Conservation (phyloP, 202 grass and related monocot genomes). For the Tripidium arundinaceum region DNA sequence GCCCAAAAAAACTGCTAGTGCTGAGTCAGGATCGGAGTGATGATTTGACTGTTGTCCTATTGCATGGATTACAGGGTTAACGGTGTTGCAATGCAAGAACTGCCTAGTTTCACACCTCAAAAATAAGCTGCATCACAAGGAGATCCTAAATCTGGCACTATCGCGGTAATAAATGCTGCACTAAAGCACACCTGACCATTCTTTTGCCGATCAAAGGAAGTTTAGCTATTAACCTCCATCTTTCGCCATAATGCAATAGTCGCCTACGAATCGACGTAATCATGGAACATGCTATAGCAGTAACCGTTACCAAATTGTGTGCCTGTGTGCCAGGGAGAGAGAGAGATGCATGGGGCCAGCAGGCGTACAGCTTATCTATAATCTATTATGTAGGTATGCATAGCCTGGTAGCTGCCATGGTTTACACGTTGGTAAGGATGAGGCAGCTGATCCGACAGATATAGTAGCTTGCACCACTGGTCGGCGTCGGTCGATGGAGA, state of each 20-base stretch:
- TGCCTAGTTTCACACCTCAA: background rate
- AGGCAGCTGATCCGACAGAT: constrained; percentile 8
- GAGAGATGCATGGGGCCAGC: background rate
- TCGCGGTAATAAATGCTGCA: background rate
- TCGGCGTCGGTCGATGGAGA: background rate
- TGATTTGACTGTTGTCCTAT: background rate
- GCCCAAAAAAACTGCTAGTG: background rate
- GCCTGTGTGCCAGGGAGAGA: background rate
- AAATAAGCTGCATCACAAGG: background rate
- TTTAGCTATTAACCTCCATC: background rate
- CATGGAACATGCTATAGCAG: background rate
- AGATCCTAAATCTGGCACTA: background rate
- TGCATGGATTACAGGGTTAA: background rate
- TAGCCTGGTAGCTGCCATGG: background rate
- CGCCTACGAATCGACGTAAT: background rate
- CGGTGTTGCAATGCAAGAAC: background rate
- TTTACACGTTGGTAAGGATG: constrained; percentile 24
- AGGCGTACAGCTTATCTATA: background rate
- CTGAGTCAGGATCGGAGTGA: background rate
- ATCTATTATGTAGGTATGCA: background rate
- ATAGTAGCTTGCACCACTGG: background rate
- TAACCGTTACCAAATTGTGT: no score
- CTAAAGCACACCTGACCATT: background rate
- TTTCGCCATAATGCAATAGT: background rate
- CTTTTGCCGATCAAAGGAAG: background rate